phyloP scores from a whole-genome alignment of 768 basidiomycete species.

The Cubamyces lactineus region DNA sequence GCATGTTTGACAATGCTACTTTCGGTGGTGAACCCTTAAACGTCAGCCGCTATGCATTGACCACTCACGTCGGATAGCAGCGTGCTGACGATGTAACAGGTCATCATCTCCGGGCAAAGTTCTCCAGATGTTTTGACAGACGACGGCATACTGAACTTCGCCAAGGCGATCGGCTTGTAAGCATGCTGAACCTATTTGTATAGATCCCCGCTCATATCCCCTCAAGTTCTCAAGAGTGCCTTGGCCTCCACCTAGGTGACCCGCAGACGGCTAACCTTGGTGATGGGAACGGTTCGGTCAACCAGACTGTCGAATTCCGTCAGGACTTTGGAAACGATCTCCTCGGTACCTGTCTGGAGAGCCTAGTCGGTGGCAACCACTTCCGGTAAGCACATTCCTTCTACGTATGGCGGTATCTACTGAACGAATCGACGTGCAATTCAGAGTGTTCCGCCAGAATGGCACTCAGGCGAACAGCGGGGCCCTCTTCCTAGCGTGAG shows the following conservation, averaged over 20 bases:
- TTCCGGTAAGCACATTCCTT: constrained; percentile 39
- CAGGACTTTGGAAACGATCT: constrained; percentile 43
- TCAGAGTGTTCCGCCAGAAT: constrained; percentile 36
- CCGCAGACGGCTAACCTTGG: constrained; percentile 50
- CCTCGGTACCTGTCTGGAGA: constrained; percentile 47
- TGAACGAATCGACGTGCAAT: neutral
- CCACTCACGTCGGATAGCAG: neutral
- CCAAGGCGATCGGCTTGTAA: constrained; percentile 64
- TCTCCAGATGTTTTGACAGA: constrained; percentile 60
- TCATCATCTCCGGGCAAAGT: constrained; percentile 68
- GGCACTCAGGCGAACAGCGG: constrained; percentile 35
- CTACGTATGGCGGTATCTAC: neutral
- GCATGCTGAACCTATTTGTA: constrained; percentile 22
- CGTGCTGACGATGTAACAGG: constrained; percentile 31
- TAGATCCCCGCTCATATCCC: neutral
- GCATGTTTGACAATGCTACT: constrained; percentile 43
- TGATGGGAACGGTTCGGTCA: constrained; percentile 48
- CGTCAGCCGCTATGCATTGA: constrained; percentile 31
- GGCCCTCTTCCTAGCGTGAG: constrained; percentile 41
- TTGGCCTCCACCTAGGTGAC: constrained; percentile 39
- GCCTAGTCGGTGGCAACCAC: constrained; percentile 49
- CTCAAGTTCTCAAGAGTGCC: constrained; percentile 39
- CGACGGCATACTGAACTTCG: constrained; percentile 59
- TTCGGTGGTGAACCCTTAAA: constrained; percentile 52
- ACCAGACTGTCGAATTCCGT: constrained; percentile 49